A percentile compares a stretch with the other conserved stretches of the same genome.
Conservation (phyloP, 2,329 filamentous ascomycete genomes). For the Trichoderma endophyticum region DNA sequence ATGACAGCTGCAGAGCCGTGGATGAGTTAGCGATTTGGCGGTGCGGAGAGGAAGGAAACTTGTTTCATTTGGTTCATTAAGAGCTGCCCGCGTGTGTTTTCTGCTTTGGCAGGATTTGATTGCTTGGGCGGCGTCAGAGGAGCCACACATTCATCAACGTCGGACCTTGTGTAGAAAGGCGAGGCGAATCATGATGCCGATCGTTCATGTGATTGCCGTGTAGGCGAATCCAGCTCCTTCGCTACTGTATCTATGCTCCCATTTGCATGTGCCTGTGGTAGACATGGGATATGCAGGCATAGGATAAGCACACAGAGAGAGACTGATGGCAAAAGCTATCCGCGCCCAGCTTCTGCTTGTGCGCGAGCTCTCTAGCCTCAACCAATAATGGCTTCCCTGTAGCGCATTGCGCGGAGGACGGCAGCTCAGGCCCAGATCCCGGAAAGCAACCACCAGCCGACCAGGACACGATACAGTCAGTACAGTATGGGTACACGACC, state of each 20-base stretch:
- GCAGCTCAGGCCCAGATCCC: not conserved
- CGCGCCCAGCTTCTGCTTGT: not conserved
- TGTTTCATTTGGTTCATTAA: constrained; percentile 48
- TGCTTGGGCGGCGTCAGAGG: constrained; percentile 44
- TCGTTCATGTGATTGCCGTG: not conserved
- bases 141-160: constrained; percentile 33
- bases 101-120: constrained; percentile 23
- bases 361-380: not conserved
- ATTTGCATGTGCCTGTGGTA: not conserved
- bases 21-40: constrained; percentile 61
- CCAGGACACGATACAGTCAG: not conserved
- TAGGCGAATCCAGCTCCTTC: not conserved
- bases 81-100: constrained; percentile 55
- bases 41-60: constrained; percentile 49
- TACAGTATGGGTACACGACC: not conserved
- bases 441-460: not conserved
- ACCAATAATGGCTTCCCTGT: not conserved
- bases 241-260: not conserved
- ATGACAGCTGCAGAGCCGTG: constrained; percentile 55
- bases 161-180: not conserved
- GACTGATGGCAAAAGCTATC: not conserved
- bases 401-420: not conserved
- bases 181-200: not conserved
- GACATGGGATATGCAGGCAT: not conserved
- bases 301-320: not conserved